Evolutionary conservation across 768 basidiomycete genomes (phyloP).

Genomic region (Leucocoprinus sp.): DNA sequence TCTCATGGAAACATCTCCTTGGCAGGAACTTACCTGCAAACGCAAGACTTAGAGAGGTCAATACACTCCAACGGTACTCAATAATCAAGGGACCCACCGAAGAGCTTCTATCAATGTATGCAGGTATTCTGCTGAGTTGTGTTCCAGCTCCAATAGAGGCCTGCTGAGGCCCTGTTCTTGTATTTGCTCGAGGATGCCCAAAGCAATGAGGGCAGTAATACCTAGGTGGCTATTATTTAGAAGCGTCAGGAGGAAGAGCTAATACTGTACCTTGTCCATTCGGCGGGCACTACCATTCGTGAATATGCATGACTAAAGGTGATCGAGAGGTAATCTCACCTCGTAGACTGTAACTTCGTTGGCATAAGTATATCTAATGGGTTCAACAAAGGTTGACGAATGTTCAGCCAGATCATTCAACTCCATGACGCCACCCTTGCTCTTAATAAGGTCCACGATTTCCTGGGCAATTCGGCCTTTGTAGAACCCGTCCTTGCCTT

Average conservation of each 20-base stretch:
- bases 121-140: conserved; percentile 85
- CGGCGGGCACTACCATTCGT: conserved; percentile 69
- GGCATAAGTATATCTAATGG: conserved; percentile 86
- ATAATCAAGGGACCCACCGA: conserved; percentile 36
- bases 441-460: conserved; percentile 78
- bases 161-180: conserved; percentile 64
- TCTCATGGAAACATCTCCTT: background rate
- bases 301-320: conserved; percentile 3
- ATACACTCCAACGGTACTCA: background rate
- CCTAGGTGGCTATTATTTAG: conserved; percentile 28
- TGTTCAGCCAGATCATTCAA: conserved; percentile 89
- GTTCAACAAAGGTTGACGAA: conserved; percentile 70
- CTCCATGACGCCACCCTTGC: conserved; percentile 88
- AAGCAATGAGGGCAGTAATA: conserved; percentile 86
- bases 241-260: background rate
- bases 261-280: conserved; percentile 74
- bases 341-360: conserved; percentile 87
- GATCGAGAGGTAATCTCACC: conserved; percentile 30
- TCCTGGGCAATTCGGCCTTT: conserved; percentile 85
- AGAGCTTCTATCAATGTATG: conserved; percentile 83
- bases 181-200: conserved; percentile 86
- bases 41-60: conserved; percentile 36
- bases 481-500: conserved; percentile 93
- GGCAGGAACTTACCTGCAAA: conserved; percentile 54
- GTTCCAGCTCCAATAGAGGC: conserved; percentile 72